Base-by-base conservation (phyloP, 371 early-diverging fungal genomes). In the Mortierella sp. region DNA sequence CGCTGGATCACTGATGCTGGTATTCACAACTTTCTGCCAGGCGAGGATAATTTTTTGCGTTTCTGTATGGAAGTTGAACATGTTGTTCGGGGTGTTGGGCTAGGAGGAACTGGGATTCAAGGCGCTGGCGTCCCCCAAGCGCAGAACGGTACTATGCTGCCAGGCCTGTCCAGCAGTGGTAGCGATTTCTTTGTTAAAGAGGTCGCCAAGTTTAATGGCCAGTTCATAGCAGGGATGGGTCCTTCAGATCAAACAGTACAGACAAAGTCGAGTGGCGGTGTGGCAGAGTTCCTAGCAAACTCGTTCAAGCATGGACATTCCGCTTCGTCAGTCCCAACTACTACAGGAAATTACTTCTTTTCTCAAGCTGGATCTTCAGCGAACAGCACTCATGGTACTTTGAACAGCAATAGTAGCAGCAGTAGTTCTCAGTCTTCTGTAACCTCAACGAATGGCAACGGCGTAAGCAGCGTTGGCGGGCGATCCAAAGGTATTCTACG, bases 11-110 rank as follows among this genome's bases (percentile, higher is more conserved):
- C 68, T 15, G 75, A 70, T 10, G 12, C 73, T 2, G 77, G 72
- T 5, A 75, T 83, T 22, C 61, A 83, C 62, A 80, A 83, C 59
- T 83, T 85, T 61, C 42, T 85, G 58, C 84, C 81, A 3, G 82
- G 84, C 22, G 85, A 85, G 22, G 83, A 83, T 54, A 72, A 72
- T 32, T 85, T 83, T 66, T 68, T 83, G 59, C 70, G 76, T 9
- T 85, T 82, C 54, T 85, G 85, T 49, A 76, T 83, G 75, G 83
- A 83, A 34, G 59, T 85, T 32, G 83, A 85, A 31, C 57, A 68
- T 0, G 68, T 80, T 40, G 68, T 80, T 12, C 63, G 68, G 2
- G 75, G 81, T 1, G 29, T 80, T 10, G 81, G 81, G 9, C 68
- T 80, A 6, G 81, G 81, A 0, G 81, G 81, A 23, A 80, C 81